Base-by-base conservation (phyloP, 345 rosid genomes). In the Boechera divaricarpa region DNA sequence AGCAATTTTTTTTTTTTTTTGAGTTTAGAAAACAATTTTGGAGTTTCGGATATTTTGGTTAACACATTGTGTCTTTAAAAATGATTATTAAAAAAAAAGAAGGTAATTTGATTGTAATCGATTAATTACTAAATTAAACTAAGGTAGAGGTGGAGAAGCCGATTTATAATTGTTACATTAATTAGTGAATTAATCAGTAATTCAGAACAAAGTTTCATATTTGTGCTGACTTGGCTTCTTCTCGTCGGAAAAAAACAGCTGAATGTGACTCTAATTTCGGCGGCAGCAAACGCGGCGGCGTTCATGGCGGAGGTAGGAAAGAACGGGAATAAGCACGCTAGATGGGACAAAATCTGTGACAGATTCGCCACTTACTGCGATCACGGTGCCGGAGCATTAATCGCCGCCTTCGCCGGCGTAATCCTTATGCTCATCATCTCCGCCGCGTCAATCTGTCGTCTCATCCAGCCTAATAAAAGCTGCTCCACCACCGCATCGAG, bases 241-340 rank as follows among this genome's bases (percentile, higher is more conserved):
- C 54, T 47, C 32, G 54, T 16, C 35, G 44, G 10, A 51, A 29
- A 56, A 57, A 65, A 28, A 44, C 85, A 95, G 99, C 59, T 86
- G 77, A 89, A 88, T 7, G 91, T 81, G 79, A 87, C 79, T 0
- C 28, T 88, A 63, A 61, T 83, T 1, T 88, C 98, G 0, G 97
- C 87, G 29, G 99, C 82, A 24, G 93, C 81, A 10, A 85, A 82
- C 38, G 96, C 91, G 15, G 99, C 99, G 0, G 83, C 73, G 5
- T 95, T 87, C 87, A 89, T 95, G 91, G 87, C 98, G 10, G 93
- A 88, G 70, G 71, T 95, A 5, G 98, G 96, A 21, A 92, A 84
- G 86, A 66, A 87, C 0, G 99, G 99, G 1, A 95, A 92, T 76
- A 81, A 86, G 3, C 97, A 95, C 73, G 99, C 99, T 1, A 84